These are phyloP conservation scores for Mucor circinelloides DNA, from an alignment of 371 early-diverging fungal species.

Conservation along the genomic window DNA sequence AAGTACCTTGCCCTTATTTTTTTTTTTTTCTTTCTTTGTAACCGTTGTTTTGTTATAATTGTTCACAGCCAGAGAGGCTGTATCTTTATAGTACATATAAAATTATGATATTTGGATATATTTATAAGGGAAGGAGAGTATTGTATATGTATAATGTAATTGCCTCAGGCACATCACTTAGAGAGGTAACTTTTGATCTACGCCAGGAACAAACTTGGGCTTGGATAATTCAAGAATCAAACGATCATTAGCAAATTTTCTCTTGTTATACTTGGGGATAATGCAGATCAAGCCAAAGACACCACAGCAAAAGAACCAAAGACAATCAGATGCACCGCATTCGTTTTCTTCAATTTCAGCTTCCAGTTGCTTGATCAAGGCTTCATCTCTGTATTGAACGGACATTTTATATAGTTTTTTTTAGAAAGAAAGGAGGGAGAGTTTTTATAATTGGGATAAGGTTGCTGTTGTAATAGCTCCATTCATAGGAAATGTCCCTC, in stretches of 20 bases:
- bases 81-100: too few relatives aligned
- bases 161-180: background rate
- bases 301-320: conserved; percentile 64
- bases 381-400: conserved; percentile 22
- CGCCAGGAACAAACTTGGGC: conserved; percentile 7
- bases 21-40: too few relatives aligned
- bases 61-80: too few relatives aligned
- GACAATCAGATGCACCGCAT: conserved; percentile 49
- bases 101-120: too few relatives aligned
- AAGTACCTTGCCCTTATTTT: too few relatives aligned
- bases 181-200: background rate
- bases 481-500: too few relatives aligned
- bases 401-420: conserved; percentile 3
- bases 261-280: conserved; percentile 17
- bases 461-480: too few relatives aligned
- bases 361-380: conserved; percentile 14
- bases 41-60: too few relatives aligned
- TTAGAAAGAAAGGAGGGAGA: background rate
- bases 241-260: conserved; percentile 9
- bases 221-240: conserved; percentile 10
- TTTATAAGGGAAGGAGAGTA: too few relatives aligned
- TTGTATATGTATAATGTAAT: too few relatives aligned
- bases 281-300: conserved; percentile 46
- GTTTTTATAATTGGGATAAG: background rate
- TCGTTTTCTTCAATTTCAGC: conserved; percentile 17